A percentile compares a stretch with the other conserved stretches of the same genome.
Conservation (phyloP, 257 asterid species). For the Solanum medicagineum region DNA sequence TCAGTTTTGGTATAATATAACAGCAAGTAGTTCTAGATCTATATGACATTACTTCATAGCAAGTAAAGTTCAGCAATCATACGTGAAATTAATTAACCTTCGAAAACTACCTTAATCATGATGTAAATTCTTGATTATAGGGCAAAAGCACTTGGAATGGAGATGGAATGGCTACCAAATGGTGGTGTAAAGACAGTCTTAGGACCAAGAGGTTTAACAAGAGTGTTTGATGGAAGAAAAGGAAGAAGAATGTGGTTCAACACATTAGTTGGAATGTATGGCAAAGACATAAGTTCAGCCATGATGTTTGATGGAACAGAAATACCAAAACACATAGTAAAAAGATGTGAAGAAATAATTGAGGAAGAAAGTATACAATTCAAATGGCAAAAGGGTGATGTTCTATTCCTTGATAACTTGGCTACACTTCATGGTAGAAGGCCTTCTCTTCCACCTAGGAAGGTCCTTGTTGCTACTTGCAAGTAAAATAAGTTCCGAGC, state of each 20-base stretch:
- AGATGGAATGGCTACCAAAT: constrained; percentile 64
- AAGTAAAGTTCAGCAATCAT: background rate
- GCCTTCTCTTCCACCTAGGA: constrained; percentile 75
- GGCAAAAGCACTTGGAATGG: constrained; percentile 66
- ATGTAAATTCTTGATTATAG: constrained; percentile 8
- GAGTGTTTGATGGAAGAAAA: constrained; percentile 64
- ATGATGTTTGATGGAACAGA: constrained; percentile 66
- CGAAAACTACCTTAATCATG: background rate
- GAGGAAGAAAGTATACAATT: constrained; percentile 89
- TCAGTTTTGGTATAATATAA: background rate
- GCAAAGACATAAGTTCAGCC: constrained; percentile 78
- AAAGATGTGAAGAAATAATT: constrained; percentile 65
- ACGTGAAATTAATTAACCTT: background rate
- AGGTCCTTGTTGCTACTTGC: constrained; percentile 63
- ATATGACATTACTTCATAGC: background rate
- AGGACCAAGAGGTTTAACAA: constrained; percentile 55
- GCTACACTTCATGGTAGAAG: constrained; percentile 76
- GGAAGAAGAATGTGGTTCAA: constrained; percentile 84
- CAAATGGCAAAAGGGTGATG: constrained; percentile 82
- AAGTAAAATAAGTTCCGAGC: constrained; percentile 13
- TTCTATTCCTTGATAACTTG: constrained; percentile 54
- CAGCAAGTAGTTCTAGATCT: background rate
- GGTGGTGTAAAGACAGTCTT: constrained; percentile 47
- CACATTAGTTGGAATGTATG: constrained; percentile 74
- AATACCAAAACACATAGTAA: constrained; percentile 40